A percentile compares a stretch with the other conserved stretches of the same genome.
Evolutionary conservation across 1,284 basidiomycete genomes (phyloP).

Genomic region (Ustilago tritici): DNA sequence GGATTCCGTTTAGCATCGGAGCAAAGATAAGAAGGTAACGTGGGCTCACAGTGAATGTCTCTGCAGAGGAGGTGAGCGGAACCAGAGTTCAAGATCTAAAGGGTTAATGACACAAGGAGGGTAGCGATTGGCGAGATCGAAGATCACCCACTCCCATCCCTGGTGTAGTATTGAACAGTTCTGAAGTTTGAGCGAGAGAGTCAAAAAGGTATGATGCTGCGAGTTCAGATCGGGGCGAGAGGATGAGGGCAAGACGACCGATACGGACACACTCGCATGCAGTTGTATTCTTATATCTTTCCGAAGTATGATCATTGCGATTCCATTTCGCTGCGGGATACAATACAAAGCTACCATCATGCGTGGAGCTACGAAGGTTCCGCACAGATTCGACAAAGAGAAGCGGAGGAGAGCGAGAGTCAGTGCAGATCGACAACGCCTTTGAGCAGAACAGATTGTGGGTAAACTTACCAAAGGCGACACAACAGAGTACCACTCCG

Average conservation of each 20-base stretch:
- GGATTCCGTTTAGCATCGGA: neutral
- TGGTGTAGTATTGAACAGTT: neutral
- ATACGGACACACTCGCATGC: neutral
- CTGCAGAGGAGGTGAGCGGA: neutral
- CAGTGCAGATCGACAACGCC: neutral
- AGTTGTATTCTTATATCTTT: neutral
- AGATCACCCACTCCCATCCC: constrained; percentile 15
- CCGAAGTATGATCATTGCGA: neutral
- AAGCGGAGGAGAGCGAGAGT: neutral
- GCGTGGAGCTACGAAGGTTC: neutral
- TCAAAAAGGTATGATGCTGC: neutral
- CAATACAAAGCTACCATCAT: neutral
- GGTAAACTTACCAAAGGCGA: constrained; percentile 34
- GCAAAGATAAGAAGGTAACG: neutral
- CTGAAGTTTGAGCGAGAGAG: neutral
- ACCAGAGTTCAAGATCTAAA: neutral
- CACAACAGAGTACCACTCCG: constrained; percentile 46
- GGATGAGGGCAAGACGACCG: neutral
- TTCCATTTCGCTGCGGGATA: neutral
- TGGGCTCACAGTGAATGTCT: constrained; percentile 24
- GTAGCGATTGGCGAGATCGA: neutral
- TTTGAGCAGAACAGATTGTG: neutral
- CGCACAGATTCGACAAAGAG: neutral
- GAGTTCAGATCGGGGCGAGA: neutral
- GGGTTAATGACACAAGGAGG: neutral